A percentile compares a stretch with the other conserved stretches of the same genome.
Conservation (phyloP, 768 basidiomycete genomes). For the Xerocomellus intermedius region DNA sequence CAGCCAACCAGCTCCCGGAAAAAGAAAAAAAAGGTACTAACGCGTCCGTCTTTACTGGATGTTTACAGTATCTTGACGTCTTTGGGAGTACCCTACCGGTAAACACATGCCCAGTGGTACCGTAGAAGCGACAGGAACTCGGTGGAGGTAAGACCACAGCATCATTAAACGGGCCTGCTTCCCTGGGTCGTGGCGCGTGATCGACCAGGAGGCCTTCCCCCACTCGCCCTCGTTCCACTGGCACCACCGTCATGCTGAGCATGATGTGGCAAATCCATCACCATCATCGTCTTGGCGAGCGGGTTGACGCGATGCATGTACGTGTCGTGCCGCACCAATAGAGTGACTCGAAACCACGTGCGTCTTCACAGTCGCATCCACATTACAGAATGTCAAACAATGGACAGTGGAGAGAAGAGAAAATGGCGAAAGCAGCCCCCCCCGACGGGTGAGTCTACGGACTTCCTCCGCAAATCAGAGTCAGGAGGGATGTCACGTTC, state of each 20-base stretch:
- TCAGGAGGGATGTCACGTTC: neutral
- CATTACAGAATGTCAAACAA: no score
- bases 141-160: neutral
- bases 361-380: no score
- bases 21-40: neutral
- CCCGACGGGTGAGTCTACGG: neutral
- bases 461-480: neutral
- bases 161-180: neutral
- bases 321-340: no score
- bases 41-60: neutral
- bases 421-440: no score
- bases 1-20: neutral
- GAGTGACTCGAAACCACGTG: no score
- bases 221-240: neutral
- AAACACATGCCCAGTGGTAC: neutral
- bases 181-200: neutral
- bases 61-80: constrained; percentile 1
- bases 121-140: neutral
- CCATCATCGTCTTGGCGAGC: neutral
- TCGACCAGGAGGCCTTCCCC: neutral
- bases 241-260: neutral
- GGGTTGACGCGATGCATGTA: no score
- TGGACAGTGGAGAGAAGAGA: no score
- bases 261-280: neutral
- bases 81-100: neutral